Conservation (phyloP, 163 green algal genomes). For the Chlorella variabilis region DNA sequence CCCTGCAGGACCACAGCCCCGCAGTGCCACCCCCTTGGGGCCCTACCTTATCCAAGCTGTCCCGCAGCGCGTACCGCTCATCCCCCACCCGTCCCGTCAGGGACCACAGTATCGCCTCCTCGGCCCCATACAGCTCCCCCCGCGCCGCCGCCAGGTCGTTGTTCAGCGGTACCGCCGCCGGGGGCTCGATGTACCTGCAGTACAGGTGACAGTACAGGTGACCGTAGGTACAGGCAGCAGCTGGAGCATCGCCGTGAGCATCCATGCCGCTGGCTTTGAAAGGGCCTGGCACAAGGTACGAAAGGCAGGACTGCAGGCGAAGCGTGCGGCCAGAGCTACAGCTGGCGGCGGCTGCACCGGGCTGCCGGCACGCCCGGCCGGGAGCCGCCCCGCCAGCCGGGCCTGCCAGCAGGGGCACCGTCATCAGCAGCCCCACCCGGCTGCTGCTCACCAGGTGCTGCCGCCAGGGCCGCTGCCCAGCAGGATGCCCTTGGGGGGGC, state of each 20-base stretch:
- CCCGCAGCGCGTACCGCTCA: background rate
- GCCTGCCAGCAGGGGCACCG: background rate
- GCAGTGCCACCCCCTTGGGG: background rate
- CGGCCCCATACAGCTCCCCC: slow-evolving; percentile 71
- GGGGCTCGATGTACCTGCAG: slow-evolving; percentile 75
- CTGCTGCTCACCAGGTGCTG: slow-evolving; percentile 10
- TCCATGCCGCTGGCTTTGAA: no score
- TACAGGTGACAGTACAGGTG: background rate
- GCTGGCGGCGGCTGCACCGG: no score
- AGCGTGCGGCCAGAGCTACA: no score
- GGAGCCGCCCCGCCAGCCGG: no score
- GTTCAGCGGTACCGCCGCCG: slow-evolving; percentile 75
- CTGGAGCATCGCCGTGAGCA: no score
- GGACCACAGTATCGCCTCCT: slow-evolving; percentile 83
- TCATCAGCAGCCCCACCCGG: background rate
- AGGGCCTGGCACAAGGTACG: no score
- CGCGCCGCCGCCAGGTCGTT: slow-evolving; percentile 79
- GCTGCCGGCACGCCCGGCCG: no score
- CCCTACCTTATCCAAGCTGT: background rate
- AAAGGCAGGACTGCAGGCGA: no score
- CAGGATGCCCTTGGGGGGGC: slow-evolving; percentile 45
- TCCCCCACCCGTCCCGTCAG: slow-evolving; percentile 64
- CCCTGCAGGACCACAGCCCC: background rate
- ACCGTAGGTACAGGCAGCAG: no score
- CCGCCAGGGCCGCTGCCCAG: slow-evolving; percentile 45